These are phyloP conservation scores for Cryphonectria parasitica DNA, from an alignment of 2,329 filamentous ascomycete species.

Conservation along the genomic window DNA sequence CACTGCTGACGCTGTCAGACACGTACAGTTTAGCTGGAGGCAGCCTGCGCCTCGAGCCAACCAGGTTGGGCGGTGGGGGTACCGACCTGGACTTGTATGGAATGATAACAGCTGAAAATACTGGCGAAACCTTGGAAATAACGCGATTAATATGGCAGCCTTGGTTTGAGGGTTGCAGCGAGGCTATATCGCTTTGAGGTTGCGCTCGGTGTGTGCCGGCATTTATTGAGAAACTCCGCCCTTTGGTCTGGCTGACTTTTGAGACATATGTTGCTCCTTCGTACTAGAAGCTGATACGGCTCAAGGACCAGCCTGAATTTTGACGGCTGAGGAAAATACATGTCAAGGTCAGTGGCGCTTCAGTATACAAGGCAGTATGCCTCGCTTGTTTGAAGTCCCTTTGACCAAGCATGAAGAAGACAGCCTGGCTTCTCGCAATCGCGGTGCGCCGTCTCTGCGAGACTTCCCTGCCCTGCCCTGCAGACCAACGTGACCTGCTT, in stretches of 20 bases:
- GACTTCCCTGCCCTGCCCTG: too few relatives aligned
- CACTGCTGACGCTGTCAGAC: constrained; percentile 12
- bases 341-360: not conserved
- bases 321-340: not conserved
- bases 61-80: not conserved
- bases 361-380: not conserved
- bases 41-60: constrained; percentile 10
- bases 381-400: not conserved
- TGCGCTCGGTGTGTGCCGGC: not conserved
- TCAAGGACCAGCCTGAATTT: too few relatives aligned
- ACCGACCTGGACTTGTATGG: not conserved
- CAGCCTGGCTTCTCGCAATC: not conserved
- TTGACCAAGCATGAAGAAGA: not conserved
- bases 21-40: constrained; percentile 1
- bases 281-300: not conserved
- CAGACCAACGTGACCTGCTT: not conserved
- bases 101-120: not conserved
- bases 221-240: too few relatives aligned
- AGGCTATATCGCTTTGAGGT: not conserved
- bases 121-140: not conserved
- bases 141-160: not conserved
- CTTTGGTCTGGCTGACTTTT: not conserved
- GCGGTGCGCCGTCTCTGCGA: not conserved
- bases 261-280: not conserved
- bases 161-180: not conserved